Conservation (phyloP, 179 eudicot genomes). For the Carnegiea gigantea region DNA sequence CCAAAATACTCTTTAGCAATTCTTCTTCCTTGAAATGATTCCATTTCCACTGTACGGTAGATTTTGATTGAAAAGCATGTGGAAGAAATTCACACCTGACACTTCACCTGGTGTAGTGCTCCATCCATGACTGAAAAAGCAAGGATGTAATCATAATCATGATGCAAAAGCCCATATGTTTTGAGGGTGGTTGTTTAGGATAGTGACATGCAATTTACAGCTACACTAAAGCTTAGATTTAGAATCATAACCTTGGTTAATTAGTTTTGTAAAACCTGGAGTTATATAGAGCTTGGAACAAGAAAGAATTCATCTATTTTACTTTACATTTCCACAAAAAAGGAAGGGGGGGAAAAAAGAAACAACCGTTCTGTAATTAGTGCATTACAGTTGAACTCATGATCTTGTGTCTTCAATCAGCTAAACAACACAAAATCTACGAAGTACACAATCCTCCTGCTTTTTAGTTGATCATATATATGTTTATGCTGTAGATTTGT, state of each 20-base stretch:
- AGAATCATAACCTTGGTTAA: neutral
- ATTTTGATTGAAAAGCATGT: neutral
- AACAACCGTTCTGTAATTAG: neutral
- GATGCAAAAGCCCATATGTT: slow-evolving; percentile 13
- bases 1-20: neutral
- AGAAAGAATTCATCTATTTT: too few species aligned
- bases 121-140: slow-evolving; percentile 17
- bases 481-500: slow-evolving; percentile 51
- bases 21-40: neutral
- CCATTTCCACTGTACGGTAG: neutral
- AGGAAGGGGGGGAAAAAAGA: too few species aligned
- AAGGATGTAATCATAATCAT: slow-evolving; percentile 10
- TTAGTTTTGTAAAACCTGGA: too few species aligned
- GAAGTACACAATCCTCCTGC: slow-evolving; percentile 4
- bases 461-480: neutral
- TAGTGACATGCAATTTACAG: slow-evolving; percentile 16
- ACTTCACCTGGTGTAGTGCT: slow-evolving; percentile 6
- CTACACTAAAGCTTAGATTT: slow-evolving; percentile 10
- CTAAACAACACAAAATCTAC: slow-evolving; percentile 7
- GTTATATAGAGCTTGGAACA: too few species aligned
- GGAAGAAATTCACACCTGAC: slow-evolving; percentile 1
- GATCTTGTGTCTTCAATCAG: slow-evolving; percentile 3
- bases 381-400: slow-evolving; percentile 21
- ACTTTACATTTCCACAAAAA: neutral
- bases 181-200: slow-evolving; percentile 7